Base-by-base conservation (phyloP, 805 yeast species). In the Starmerella tilneyi region DNA sequence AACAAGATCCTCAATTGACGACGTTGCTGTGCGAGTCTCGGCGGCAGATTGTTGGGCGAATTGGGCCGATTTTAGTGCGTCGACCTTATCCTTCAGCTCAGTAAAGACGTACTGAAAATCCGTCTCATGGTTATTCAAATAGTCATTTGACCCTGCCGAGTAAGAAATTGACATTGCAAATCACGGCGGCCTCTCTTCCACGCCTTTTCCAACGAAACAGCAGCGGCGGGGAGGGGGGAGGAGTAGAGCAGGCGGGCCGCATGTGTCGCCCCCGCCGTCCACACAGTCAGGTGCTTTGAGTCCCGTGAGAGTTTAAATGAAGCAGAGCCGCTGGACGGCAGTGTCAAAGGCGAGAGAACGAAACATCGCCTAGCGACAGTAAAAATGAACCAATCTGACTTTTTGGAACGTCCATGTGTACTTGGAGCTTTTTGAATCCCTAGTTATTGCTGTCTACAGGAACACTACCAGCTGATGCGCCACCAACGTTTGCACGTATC, bases 91-190 rank as follows among this genome's bases (percentile, higher is more conserved):
- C 54, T 73, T 74, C 27, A 85, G 79, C 52, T 84, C 94, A 42
- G 75, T 75, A 50, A 72, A 70, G 2, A 86, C 76, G 50, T 81
- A 70, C 58, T 78, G 77, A 62, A 78, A 76, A 58, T 84, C 94
- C 2, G 79, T 60, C 56, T 81, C 88, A 61, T 81, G 81, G 29
- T 74, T 72, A 20, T 69, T 64, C 58, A 81, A 78, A 57, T 78
- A 63, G 23, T 77, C 81, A 13, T 47, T 36, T 12, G 33, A 26
- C 13, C 33, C 41, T 3, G 33, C 41, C 19, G 33, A 9, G 29
- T 36, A 36, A 19, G 41, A 38, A 6, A 38, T 28, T 26, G 41
- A 38, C 41, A 38, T 38, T 28, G 5, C 6, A 13, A 12, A 7
- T 24, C 27, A 8, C 27, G 11, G 11, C 27, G 8, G 8, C 27